Conservation (phyloP, 2,329 filamentous ascomycete species). For the Zalaria obscura region DNA sequence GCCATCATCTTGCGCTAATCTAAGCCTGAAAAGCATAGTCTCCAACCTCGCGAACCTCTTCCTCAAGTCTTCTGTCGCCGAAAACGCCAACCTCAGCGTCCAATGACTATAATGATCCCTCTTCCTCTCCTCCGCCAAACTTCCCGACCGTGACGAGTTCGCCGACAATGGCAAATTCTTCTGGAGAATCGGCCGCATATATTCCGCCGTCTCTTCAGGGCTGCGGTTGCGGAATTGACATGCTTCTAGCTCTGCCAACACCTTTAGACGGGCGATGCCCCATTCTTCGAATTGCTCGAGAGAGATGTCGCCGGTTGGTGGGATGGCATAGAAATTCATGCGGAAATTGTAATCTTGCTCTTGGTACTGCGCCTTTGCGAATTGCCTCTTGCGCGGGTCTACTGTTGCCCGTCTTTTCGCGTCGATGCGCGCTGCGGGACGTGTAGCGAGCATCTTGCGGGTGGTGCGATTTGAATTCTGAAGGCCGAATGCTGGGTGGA, state of each 20-base stretch:
- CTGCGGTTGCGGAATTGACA: slow-evolving; percentile 89
- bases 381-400: slow-evolving; percentile 76
- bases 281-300: slow-evolving; percentile 98
- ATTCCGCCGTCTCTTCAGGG: slow-evolving; percentile 62
- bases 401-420: slow-evolving; percentile 63
- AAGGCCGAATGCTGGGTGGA: too few species aligned
- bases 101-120: slow-evolving; percentile 98
- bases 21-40: slow-evolving; percentile 73
- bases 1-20: slow-evolving; percentile 63
- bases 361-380: slow-evolving; percentile 62
- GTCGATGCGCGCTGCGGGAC: slow-evolving; percentile 24
- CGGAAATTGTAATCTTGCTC: slow-evolving; percentile 69
- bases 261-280: slow-evolving; percentile 84
- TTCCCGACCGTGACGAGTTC: slow-evolving; percentile 49
- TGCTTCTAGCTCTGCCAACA: slow-evolving; percentile 78
- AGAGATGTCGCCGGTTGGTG: slow-evolving; percentile 86
- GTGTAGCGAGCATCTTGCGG: slow-evolving; percentile 7
- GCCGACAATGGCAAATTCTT: slow-evolving; percentile 74
- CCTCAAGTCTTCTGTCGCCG: slow-evolving; percentile 78
- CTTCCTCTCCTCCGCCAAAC: slow-evolving; percentile 59
- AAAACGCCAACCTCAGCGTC: slow-evolving; percentile 85
- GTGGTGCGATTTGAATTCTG: too few species aligned
- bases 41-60: slow-evolving; percentile 77
- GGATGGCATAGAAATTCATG: slow-evolving; percentile 80
- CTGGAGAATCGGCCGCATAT: slow-evolving; percentile 76